Conservation (phyloP, 768 basidiomycete species). For the Lanmaoa pseudosensibilis region DNA sequence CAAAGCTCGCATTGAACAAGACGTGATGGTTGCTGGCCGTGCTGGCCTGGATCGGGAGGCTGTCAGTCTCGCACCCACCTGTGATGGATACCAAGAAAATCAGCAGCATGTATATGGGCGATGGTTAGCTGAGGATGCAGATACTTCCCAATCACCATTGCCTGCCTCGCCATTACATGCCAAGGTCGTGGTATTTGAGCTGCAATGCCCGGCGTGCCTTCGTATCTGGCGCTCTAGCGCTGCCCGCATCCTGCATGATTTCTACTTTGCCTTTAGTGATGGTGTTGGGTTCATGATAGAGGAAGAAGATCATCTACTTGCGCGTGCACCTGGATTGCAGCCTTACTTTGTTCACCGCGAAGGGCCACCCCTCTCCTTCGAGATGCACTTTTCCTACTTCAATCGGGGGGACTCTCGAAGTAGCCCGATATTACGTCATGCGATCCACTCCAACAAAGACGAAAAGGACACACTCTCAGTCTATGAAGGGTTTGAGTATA, state of each 20-base stretch:
- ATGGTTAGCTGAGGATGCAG: too few relatives aligned
- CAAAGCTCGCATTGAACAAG: slow-evolving; percentile 27
- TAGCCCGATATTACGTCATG: not conserved
- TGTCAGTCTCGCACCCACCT: not conserved
- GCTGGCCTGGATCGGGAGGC: slow-evolving; percentile 6
- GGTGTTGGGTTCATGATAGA: not conserved
- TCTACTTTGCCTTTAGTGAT: not conserved
- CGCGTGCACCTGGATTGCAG: slow-evolving; percentile 28
- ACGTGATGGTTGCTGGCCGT: slow-evolving; percentile 23
- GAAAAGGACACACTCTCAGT: too few relatives aligned
- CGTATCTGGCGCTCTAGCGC: slow-evolving; percentile 40
- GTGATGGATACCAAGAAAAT: not conserved
- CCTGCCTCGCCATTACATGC: slow-evolving; percentile 34
- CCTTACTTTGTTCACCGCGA: not conserved
- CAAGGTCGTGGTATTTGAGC: slow-evolving; percentile 39
- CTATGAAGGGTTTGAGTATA: too few relatives aligned
- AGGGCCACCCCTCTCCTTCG: not conserved
- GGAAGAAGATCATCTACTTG: not conserved
- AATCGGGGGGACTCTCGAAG: too few relatives aligned
- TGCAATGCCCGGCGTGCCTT: slow-evolving; percentile 35
- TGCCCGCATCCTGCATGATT: slow-evolving; percentile 32
- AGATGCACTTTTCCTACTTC: not conserved
- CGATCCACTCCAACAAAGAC: too few relatives aligned
- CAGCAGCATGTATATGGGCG: too few relatives aligned
- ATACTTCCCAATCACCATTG: slow-evolving; percentile 35